Base-by-base conservation (phyloP, 2,329 filamentous ascomycete species). In the Colletotrichum magnum region DNA sequence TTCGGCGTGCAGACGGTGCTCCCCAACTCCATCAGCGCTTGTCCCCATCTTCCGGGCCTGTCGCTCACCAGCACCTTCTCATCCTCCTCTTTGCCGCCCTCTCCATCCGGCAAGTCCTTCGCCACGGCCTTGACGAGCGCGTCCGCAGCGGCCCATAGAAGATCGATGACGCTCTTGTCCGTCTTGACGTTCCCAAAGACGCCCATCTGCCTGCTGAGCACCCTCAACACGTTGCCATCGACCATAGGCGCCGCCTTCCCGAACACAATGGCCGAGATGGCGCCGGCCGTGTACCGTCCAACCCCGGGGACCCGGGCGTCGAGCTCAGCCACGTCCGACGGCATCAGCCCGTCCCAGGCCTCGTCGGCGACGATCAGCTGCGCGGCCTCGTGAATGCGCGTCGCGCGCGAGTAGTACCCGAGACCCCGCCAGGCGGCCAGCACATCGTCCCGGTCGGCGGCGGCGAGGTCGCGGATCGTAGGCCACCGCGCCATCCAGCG, bases 381-480 rank as follows among this genome's bases (percentile, higher is more conserved):
- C 2, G 89, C 87, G 1, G 87, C 89, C 53, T 87, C 81, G 69
- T 90, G 87, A 39, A 91, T 86, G 36, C 89, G 81, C 32, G 85
- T 88, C 1, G 89, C 89, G n/a, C 89, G 86, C 57, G 87, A 89
- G 76, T 91, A 91, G 74, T 91, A 91, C 1, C 89, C 89, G 10
- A 91, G 78, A 0, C 89, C 89, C 36, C 86, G 83, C 89, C 89
- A 91, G 3, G 84, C 86, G 2, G 82, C 81, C 10, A 90, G 77
- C 1, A 91, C 88, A 4, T 90, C 87, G 56, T 89, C 87, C 6
- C 84, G 75, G 1, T 78, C 73, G 1, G 89, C 89, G 0, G 78
- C 78, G 0, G 89, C 88, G 6, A 91, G 82, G 24, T 87, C 84
- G 1, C 83, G 81, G 3, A 91, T 84, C 0, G 87, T 88, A 0